Evolutionary conservation across 108 stramenopile species (phyloP).

Genomic region (Skeletonema costatum): DNA sequence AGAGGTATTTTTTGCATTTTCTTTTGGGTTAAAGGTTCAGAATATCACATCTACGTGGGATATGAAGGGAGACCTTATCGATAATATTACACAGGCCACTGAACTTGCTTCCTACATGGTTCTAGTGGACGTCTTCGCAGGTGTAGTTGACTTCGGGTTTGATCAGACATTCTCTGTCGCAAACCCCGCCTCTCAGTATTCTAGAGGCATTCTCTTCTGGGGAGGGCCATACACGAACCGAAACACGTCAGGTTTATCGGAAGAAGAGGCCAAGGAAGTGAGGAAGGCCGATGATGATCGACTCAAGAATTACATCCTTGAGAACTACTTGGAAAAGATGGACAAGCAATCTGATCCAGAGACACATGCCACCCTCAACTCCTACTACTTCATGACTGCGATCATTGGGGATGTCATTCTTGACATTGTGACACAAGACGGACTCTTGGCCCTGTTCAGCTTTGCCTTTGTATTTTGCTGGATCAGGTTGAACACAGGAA

Average conservation of each 20-base stretch:
- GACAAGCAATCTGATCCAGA: conserved; percentile 23
- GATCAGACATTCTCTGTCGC: conserved; percentile 38
- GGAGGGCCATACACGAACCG: conserved; percentile 41
- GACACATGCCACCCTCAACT: conserved; percentile 33
- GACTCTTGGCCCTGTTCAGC: conserved; percentile 37
- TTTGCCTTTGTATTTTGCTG: conserved; percentile 55
- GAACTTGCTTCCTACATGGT: conserved; percentile 44
- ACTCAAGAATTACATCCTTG: conserved; percentile 31
- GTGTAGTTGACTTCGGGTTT: conserved; percentile 50
- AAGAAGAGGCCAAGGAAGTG: conserved; percentile 23
- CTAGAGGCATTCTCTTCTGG: conserved; percentile 53
- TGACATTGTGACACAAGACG: conserved; percentile 45
- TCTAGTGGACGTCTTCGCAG: conserved; percentile 35
- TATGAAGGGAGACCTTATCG: conserved; percentile 40
- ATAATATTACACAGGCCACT: conserved; percentile 44
- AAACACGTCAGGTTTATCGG: conserved; percentile 7
- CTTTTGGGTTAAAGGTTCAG: conserved; percentile 19
- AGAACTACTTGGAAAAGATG: conserved; percentile 40
- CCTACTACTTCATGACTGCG: conserved; percentile 60
- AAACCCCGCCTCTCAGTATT: conserved; percentile 47
- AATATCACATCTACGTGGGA: conserved; percentile 40
- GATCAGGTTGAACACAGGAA: conserved; percentile 38
- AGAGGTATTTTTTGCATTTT: conserved; percentile 17
- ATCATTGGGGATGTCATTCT: conserved; percentile 56
- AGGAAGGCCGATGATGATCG: conserved; percentile 20